Evolutionary conservation across 805 yeast species (phyloP), one percentile per base, ranked within the genome.

Genomic region (Myxozyma monticola): DNA sequence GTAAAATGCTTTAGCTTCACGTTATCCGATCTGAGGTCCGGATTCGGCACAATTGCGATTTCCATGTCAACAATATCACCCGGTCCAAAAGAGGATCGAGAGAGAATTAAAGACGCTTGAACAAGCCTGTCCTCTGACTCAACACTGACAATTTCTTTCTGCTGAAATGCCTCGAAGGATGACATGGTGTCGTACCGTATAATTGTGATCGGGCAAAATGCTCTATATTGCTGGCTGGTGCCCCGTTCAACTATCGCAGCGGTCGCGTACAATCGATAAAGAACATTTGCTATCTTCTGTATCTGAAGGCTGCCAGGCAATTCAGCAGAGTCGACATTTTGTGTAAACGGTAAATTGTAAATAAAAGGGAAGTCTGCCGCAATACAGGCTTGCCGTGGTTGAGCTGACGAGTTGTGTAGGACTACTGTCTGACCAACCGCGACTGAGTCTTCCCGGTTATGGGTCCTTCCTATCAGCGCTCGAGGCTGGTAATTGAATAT

Each of bases 81-180:
- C 2, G 75, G 75, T 3, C 76, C 76, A 43, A 60, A 70, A 1
- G 72, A 68, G 1, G 71, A 57, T 8, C 61, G 52, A 1, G 70
- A 67, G 4, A 69, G 46, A 12, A 65, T 55, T 48, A 64, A 67
- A 28, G 67, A 66, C 9, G 70, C 53, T 7, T 60, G 59, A 2
- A 66, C 71, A 3, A 68, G 55, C 40, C 71, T 73, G 49, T 72
- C 74, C 1, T 61, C 45, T 4, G 71, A 65, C 14, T 57, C 44
- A 1, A 53, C 55, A 4, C 56, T 55, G 36, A 59, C 53, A 9
- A 50, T 51, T 1, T 65, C 25, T 1, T 73, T 69, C 29, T 64
- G 60, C 12, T 61, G 62, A 59, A 54, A 70, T 3, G 62, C 57
- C 7, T 71, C 68, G 56, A 71, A 72, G 7, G 71, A 65, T 4